Evolutionary conservation across 768 basidiomycete species (phyloP).

Genomic region (Cyathus striatus): DNA sequence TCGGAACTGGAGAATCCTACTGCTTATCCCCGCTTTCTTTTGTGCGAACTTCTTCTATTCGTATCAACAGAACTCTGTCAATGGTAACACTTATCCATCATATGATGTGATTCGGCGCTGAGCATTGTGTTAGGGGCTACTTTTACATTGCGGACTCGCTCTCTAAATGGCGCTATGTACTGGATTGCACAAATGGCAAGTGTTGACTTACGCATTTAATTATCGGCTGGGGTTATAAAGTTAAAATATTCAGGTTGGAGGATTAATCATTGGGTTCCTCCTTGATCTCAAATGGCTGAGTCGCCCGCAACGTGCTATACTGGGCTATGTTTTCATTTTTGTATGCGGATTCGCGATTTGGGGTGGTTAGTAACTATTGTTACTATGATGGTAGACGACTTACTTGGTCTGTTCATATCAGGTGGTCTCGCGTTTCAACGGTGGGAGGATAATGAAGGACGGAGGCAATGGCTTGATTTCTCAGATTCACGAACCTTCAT

Average conservation of each 20-base stretch:
- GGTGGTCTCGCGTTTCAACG: slow-evolving; percentile 21
- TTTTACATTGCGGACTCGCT: slow-evolving; percentile 20
- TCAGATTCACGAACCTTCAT: slow-evolving; percentile 13
- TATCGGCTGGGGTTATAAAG: neutral
- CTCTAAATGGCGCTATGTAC: slow-evolving; percentile 22
- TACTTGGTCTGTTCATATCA: too few relatives aligned
- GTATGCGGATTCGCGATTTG: slow-evolving; percentile 20
- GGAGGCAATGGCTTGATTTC: slow-evolving; percentile 21
- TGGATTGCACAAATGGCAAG: slow-evolving; percentile 24
- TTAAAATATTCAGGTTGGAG: slow-evolving; percentile 13
- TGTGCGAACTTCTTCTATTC: slow-evolving; percentile 26
- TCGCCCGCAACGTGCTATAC: slow-evolving; percentile 19
- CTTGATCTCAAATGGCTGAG: slow-evolving; percentile 20
- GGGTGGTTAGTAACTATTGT: slow-evolving; percentile 12
- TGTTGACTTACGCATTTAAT: neutral
- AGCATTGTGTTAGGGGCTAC: slow-evolving; percentile 11
- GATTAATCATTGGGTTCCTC: slow-evolving; percentile 16
- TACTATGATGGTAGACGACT: neutral
- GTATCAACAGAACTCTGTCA: slow-evolving; percentile 21
- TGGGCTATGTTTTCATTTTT: slow-evolving; percentile 17
- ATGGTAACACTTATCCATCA: slow-evolving; percentile 9
- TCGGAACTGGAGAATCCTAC: slow-evolving; percentile 19
- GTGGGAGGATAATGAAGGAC: slow-evolving; percentile 16
- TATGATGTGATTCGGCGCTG: neutral
- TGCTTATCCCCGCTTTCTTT: slow-evolving; percentile 22